Conservation (phyloP, 805 yeast species). For the Barnettozyma sp. region DNA sequence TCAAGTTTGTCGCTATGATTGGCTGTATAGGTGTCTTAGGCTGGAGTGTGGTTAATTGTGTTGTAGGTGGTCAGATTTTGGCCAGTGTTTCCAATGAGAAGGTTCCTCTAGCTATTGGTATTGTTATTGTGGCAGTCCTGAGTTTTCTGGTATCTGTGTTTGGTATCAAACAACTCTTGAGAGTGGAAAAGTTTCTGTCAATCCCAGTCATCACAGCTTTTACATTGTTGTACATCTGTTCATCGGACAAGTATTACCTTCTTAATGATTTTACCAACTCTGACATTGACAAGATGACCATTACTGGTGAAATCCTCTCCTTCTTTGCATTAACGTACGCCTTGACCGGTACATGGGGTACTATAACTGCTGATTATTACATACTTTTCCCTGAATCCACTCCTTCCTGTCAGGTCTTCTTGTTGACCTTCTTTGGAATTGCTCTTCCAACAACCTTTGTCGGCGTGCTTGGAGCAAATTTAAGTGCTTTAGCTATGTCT, state of each 20-base stretch:
- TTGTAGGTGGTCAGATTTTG: slow-evolving; percentile 81
- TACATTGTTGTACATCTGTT: slow-evolving; percentile 56
- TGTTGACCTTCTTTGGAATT: slow-evolving; percentile 59
- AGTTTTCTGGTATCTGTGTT: slow-evolving; percentile 65
- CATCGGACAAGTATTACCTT: slow-evolving; percentile 40
- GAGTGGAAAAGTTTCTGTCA: slow-evolving; percentile 61
- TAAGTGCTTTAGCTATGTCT: slow-evolving; percentile 58
- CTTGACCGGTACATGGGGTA: slow-evolving; percentile 85
- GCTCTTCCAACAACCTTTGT: slow-evolving; percentile 70
- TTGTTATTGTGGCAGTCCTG: slow-evolving; percentile 57
- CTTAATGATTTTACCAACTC: slow-evolving; percentile 29
- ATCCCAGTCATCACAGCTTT: slow-evolving; percentile 65
- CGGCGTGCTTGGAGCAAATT: slow-evolving; percentile 63
- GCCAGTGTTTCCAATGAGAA: slow-evolving; percentile 56
- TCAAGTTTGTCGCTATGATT: slow-evolving; percentile 65
- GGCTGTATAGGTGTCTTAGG: slow-evolving; percentile 75
- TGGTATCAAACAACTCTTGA: slow-evolving; percentile 67
- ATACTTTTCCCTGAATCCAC: slow-evolving; percentile 71
- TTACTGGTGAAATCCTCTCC: slow-evolving; percentile 62
- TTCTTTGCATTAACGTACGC: slow-evolving; percentile 71
- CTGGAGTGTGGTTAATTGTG: slow-evolving; percentile 92
- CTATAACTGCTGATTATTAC: slow-evolving; percentile 79
- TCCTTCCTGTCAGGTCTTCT: slow-evolving; percentile 45
- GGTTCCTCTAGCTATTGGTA: slow-evolving; percentile 68
- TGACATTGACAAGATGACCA: slow-evolving; percentile 30